Percentiles rank a stretch among this genome's conserved stretches.
These are phyloP conservation scores for Rosa chinensis DNA, from an alignment of 306 rosid species.

Conservation along the genomic window DNA sequence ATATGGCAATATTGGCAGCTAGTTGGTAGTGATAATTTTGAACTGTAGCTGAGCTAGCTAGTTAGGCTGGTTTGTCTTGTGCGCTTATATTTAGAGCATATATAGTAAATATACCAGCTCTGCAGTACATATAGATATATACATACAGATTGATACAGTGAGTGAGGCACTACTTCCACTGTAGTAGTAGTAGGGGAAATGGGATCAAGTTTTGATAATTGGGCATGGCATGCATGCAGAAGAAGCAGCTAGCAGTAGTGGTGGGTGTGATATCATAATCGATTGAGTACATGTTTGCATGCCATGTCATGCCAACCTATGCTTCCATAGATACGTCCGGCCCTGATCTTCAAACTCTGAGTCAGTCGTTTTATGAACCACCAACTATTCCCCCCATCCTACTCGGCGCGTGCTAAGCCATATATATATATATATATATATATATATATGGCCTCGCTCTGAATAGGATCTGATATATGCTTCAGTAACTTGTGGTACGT, in stretches of 20 bases:
- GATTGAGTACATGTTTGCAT: conserved; percentile 55
- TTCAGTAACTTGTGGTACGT: too few relatives aligned
- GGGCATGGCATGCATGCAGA: conserved; percentile 62
- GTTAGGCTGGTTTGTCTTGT: not conserved
- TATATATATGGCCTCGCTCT: too few relatives aligned
- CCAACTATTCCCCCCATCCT: not conserved
- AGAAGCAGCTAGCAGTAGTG: not conserved
- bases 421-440: too few relatives aligned
- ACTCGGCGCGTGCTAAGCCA: not conserved
- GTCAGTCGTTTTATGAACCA: not conserved
- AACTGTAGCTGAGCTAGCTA: not conserved
- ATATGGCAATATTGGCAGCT: not conserved
- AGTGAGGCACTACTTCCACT: not conserved
- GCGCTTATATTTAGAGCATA: not conserved
- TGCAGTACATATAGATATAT: not conserved
- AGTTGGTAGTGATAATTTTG: not conserved
- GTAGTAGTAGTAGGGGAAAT: not conserved
- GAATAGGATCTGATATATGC: too few relatives aligned
- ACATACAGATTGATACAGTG: not conserved
- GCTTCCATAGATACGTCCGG: conserved; percentile 46
- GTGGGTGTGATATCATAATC: conserved; percentile 5
- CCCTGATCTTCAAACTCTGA: conserved; percentile 7
- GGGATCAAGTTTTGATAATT: not conserved
- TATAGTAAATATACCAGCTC: not conserved
- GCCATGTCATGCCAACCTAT: conserved; percentile 88